These are phyloP conservation scores for Chlamydomonas incerta DNA, from an alignment of 139 green algal genomes.

Conservation along the genomic window DNA sequence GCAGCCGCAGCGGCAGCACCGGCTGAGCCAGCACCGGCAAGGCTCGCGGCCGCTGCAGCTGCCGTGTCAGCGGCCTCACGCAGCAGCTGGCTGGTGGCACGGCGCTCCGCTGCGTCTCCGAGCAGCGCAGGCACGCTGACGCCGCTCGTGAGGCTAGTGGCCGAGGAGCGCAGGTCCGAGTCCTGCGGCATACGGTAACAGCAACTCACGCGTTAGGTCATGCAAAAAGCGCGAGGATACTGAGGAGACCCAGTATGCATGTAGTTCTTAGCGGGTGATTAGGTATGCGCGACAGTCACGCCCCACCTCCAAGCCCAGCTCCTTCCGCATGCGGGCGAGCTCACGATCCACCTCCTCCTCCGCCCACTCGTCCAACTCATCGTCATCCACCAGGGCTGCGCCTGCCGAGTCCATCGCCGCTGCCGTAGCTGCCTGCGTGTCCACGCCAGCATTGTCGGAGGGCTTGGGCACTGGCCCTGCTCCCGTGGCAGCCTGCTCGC, in stretches of 20 bases:
- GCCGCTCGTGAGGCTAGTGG: conserved; percentile 26
- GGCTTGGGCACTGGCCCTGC: background rate
- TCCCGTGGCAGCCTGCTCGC: background rate
- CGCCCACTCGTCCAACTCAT: conserved; percentile 21
- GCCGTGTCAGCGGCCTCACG: background rate
- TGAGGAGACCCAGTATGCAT: too few relatives aligned
- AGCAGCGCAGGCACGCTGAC: conserved; percentile 12
- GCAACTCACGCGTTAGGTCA: too few relatives aligned
- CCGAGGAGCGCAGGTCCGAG: conserved; percentile 24
- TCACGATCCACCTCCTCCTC: conserved; percentile 34
- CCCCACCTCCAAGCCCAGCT: conserved; percentile 29
- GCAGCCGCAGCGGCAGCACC: background rate
- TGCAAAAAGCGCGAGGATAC: too few relatives aligned
- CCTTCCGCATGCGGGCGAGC: conserved; percentile 13
- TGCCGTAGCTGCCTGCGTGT: background rate
- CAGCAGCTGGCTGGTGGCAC: background rate
- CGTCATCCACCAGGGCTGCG: background rate
- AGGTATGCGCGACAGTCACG: background rate
- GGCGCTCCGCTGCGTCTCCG: background rate
- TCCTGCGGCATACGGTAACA: conserved; percentile 12
- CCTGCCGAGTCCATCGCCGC: background rate
- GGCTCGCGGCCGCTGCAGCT: too few relatives aligned
- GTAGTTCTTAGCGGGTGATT: too few relatives aligned
- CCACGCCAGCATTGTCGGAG: background rate
- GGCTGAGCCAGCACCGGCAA: background rate